These are phyloP conservation scores for Kalanchoe fedtschenkoi DNA, from an alignment of 164 flowering plant species.

Conservation along the genomic window DNA sequence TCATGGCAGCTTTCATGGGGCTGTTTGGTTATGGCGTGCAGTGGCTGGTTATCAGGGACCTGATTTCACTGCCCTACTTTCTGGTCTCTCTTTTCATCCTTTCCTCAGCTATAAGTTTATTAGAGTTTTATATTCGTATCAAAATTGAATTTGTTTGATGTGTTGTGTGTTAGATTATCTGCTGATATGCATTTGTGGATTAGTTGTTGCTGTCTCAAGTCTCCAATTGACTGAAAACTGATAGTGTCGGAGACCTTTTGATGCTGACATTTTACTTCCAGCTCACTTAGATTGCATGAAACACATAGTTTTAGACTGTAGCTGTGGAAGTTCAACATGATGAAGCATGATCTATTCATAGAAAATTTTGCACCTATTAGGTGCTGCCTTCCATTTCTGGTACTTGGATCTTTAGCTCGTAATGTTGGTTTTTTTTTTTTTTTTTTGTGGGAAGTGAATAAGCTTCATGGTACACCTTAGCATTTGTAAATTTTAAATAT, in stretches of 20 bases:
- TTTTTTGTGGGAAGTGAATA: neutral
- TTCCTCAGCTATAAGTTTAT: neutral
- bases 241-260: neutral
- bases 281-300: too few species aligned
- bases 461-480: neutral
- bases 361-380: neutral
- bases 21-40: conserved; percentile 75
- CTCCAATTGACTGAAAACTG: neutral
- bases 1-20: conserved; percentile 71
- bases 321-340: neutral
- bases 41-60: conserved; percentile 52
- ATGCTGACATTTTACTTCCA: neutral
- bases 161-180: too few species aligned
- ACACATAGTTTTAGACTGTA: neutral
- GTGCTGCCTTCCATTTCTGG: too few species aligned
- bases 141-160: neutral
- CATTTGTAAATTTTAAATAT: neutral
- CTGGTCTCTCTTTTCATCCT: conserved; percentile 29
- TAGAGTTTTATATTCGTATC: neutral
- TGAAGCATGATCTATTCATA: neutral
- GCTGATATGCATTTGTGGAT: too few species aligned
- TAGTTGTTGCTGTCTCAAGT: too few species aligned
- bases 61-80: conserved; percentile 65
- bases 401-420: too few species aligned
- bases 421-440: too few species aligned